These are phyloP conservation scores for Trametes elegans DNA, from an alignment of 768 basidiomycete species.

Conservation along the genomic window DNA sequence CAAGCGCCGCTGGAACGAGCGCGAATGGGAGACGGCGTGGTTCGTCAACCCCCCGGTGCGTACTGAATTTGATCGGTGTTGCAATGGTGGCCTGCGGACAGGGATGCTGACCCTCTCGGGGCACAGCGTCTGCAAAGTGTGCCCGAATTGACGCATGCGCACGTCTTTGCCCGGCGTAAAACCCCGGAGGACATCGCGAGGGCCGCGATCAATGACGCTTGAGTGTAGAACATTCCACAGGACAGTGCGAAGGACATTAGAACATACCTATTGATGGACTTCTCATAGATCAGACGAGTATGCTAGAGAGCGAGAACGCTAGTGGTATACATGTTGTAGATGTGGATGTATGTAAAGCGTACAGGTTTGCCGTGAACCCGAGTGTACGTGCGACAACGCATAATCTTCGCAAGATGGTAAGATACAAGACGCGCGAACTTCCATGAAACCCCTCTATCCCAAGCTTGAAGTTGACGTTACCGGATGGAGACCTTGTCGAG, in stretches of 20 bases:
- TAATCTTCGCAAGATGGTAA: slow-evolving; percentile 4
- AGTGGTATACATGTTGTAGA: slow-evolving; percentile 18
- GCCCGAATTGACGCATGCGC: slow-evolving; percentile 78
- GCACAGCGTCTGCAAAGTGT: slow-evolving; percentile 85
- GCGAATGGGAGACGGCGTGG: slow-evolving; percentile 89
- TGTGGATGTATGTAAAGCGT: slow-evolving; percentile 1
- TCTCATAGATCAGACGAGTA: background rate
- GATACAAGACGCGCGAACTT: slow-evolving; percentile 12
- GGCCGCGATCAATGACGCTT: background rate
- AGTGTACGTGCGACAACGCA: background rate
- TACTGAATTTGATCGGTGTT: background rate
- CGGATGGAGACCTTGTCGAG: slow-evolving; percentile 58
- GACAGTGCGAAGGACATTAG: background rate
- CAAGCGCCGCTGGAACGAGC: slow-evolving; percentile 61
- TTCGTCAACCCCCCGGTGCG: slow-evolving; percentile 86
- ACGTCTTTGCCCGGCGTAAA: slow-evolving; percentile 76
- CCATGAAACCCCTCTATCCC: slow-evolving; percentile 7
- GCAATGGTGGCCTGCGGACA: background rate
- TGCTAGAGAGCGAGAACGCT: background rate
- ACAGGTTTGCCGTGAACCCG: slow-evolving; percentile 1
- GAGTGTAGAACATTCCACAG: background rate
- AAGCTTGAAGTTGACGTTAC: no score
- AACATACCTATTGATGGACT: background rate
- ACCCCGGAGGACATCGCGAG: slow-evolving; percentile 23
- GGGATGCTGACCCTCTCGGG: slow-evolving; percentile 1